Conservation (phyloP, 192 early-diverging fungal species). For the Coemansia sp. region DNA sequence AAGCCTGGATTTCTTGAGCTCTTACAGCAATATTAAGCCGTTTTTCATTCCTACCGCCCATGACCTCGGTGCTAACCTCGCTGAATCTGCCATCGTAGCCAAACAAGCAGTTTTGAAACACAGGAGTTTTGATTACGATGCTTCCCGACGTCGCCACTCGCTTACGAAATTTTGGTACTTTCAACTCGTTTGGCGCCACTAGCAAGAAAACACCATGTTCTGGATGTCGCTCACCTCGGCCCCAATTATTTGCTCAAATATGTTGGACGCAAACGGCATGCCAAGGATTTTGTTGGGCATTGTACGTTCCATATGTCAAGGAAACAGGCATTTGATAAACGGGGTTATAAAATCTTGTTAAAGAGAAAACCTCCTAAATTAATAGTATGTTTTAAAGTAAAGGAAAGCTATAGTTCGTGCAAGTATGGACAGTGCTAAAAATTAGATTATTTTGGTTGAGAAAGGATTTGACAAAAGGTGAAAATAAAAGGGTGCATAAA, state of each 20-base stretch:
- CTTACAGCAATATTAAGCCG: conserved; percentile 34
- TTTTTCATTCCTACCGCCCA: conserved; percentile 26
- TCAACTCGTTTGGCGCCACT: conserved; percentile 16
- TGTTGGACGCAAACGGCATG: conserved; percentile 19
- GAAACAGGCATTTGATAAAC: too few species aligned
- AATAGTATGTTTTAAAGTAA: background rate
- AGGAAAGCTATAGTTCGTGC: too few species aligned
- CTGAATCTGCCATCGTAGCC: background rate
- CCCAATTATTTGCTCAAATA: conserved; percentile 17
- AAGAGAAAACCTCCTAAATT: too few species aligned
- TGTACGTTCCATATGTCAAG: too few species aligned
- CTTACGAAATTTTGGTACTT: conserved; percentile 18
- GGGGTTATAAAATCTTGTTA: too few species aligned
- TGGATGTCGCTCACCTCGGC: conserved; percentile 24
- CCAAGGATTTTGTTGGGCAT: too few species aligned
- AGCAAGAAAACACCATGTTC: conserved; percentile 20
- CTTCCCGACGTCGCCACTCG: background rate
- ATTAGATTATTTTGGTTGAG: too few species aligned
- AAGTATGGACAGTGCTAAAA: too few species aligned
- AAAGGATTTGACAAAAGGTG: too few species aligned
- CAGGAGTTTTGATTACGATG: conserved; percentile 6
- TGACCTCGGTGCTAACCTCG: conserved; percentile 20
- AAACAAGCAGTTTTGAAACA: background rate
- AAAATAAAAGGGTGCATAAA: too few species aligned
- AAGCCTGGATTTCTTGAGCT: conserved; percentile 3